Evolutionary conservation across 2,329 filamentous ascomycete genomes (phyloP).

Genomic region (Cryoendolithus antarcticus): DNA sequence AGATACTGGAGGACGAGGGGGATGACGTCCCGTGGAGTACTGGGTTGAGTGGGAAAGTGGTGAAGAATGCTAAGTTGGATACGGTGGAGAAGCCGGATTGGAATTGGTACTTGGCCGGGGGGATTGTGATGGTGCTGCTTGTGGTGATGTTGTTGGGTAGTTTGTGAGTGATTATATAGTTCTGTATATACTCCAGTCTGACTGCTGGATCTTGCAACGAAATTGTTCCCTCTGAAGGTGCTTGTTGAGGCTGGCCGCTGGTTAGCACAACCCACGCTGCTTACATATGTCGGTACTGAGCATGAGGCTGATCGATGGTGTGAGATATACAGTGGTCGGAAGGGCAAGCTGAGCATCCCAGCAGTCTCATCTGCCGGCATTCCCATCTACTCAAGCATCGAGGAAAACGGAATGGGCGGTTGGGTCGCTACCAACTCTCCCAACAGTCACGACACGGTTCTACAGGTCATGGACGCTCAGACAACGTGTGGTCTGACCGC

Average conservation of each 20-base stretch:
- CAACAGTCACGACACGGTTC: too few relatives aligned
- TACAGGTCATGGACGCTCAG: too few relatives aligned
- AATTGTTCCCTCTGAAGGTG: too few relatives aligned
- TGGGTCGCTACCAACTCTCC: too few relatives aligned
- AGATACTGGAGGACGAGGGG: conserved; percentile 33
- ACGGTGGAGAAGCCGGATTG: conserved; percentile 14
- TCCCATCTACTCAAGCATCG: too few relatives aligned
- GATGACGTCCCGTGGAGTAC: conserved; percentile 29
- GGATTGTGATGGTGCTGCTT: conserved; percentile 11
- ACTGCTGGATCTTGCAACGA: neutral
- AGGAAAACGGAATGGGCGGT: too few relatives aligned
- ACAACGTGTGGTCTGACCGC: too few relatives aligned
- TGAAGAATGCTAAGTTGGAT: conserved; percentile 16
- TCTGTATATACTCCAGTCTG: neutral
- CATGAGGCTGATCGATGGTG: neutral
- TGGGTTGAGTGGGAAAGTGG: conserved; percentile 1
- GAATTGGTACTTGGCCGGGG: conserved; percentile 14
- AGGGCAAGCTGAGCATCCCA: neutral
- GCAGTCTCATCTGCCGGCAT: too few relatives aligned
- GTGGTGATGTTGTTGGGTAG: conserved; percentile 9
- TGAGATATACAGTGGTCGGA: neutral
- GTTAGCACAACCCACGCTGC: too few relatives aligned
- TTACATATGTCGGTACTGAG: neutral
- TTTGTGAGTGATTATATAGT: conserved; percentile 3
- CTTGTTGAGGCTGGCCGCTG: too few relatives aligned